Conservation (phyloP, 169 alveolate genomes). For the Plasmodium inui region DNA sequence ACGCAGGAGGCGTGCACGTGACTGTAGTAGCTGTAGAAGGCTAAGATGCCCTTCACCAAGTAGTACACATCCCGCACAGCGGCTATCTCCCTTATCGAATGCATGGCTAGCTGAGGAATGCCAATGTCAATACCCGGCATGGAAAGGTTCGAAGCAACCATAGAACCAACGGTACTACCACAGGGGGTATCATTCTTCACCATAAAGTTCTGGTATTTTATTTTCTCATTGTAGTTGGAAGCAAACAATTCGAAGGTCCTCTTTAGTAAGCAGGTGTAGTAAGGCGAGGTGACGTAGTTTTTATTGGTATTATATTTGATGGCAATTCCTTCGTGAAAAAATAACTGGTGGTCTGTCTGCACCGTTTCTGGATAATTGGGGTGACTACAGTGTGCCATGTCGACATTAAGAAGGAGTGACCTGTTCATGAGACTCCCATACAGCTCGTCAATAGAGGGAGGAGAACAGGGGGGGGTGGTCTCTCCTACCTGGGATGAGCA, state of each 20-base stretch:
- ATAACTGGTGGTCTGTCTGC: conserved; percentile 90
- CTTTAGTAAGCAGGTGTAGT: conserved; percentile 47
- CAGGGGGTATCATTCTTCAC: conserved; percentile 93
- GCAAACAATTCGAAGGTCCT: conserved; percentile 41
- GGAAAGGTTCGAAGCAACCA: conserved; percentile 55
- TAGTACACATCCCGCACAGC: conserved; percentile 79
- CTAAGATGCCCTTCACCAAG: conserved; percentile 74
- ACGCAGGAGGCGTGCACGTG: conserved; percentile 44
- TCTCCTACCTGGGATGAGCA: neutral
- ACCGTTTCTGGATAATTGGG: conserved; percentile 97
- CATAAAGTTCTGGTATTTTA: conserved; percentile 64
- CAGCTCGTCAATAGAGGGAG: conserved; percentile 24
- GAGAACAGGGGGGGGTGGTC: neutral
- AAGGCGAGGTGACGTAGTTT: conserved; percentile 58
- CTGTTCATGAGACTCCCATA: conserved; percentile 80
- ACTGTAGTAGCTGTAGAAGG: conserved; percentile 51
- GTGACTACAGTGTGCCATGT: conserved; percentile 97
- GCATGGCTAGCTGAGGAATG: conserved; percentile 97
- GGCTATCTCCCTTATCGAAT: conserved; percentile 93
- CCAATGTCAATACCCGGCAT: conserved; percentile 92
- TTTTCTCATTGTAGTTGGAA: neutral
- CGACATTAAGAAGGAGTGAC: conserved; percentile 85
- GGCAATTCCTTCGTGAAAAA: conserved; percentile 88
- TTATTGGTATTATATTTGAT: conserved; percentile 48
- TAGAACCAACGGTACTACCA: conserved; percentile 92